These are phyloP conservation scores for Phalaenopsis hybrid DNA, from an alignment of 116 monocot genomes.

Conservation along the genomic window DNA sequence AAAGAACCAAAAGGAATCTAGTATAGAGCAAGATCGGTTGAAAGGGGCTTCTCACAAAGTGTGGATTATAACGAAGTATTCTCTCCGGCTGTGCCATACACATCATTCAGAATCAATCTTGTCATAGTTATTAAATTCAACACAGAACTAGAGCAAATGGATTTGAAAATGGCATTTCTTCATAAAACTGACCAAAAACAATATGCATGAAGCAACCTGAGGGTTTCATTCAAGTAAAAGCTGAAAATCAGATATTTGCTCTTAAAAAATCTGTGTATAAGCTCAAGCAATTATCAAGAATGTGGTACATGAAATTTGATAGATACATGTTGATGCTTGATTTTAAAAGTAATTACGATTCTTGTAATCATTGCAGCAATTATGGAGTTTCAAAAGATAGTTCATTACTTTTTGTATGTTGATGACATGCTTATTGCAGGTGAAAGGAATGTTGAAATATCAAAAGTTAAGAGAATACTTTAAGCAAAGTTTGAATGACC, in stretches of 20 bases:
- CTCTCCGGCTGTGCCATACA: neutral
- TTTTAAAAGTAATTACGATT: no score
- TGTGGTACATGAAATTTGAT: neutral
- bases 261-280: neutral
- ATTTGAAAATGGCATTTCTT: slow-evolving; percentile 9
- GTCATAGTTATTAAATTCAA: neutral
- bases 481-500: no score
- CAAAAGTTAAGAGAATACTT: no score
- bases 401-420: no score
- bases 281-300: neutral
- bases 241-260: neutral
- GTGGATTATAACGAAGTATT: slow-evolving; percentile 11
- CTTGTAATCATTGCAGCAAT: no score
- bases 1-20: neutral
- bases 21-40: neutral
- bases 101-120: neutral
- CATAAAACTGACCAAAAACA: neutral
- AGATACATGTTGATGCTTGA: no score
- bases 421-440: no score
- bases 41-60: neutral
- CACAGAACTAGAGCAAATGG: neutral
- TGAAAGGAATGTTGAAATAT: no score
- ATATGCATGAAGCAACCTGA: neutral
- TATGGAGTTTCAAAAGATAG: no score
- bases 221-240: neutral